Conservation (phyloP, 2,329 filamentous ascomycete species). For the Colletotrichum musicola region DNA sequence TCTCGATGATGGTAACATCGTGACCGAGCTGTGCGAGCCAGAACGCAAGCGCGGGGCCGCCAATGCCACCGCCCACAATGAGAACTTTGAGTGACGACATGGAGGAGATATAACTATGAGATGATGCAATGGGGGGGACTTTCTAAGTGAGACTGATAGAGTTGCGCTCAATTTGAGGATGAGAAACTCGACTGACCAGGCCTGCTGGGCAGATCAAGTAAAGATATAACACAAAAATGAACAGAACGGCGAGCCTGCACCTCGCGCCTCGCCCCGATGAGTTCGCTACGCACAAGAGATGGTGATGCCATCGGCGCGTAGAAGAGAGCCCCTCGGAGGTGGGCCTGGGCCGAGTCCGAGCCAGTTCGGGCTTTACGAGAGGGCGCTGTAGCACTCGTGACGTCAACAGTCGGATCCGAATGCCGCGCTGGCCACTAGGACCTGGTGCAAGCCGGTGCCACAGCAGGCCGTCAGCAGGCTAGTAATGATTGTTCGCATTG, state of each 20-base stretch:
- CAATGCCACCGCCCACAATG: conserved; percentile 61
- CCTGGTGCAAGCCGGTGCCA: not conserved
- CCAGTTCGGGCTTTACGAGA: conserved; percentile 24
- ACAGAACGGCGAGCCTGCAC: not conserved
- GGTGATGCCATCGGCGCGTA: conserved; percentile 11
- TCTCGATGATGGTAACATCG: conserved; percentile 59
- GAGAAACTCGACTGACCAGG: not conserved
- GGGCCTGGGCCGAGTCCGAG: conserved; percentile 15
- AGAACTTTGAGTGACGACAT: conserved; percentile 58
- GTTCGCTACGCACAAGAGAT: not conserved
- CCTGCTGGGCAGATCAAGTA: not conserved
- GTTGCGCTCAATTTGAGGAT: not conserved
- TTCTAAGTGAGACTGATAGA: not conserved
- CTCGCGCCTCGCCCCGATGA: not conserved
- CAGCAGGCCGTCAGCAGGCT: not conserved
- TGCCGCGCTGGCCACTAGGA: conserved; percentile 10
- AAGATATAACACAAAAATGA: not conserved
- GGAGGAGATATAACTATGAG: not conserved
- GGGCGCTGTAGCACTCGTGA: conserved; percentile 3
- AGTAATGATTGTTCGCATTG: not conserved
- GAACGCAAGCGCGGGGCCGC: conserved; percentile 57
- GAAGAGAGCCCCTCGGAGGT: conserved; percentile 4
- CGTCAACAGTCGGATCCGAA: conserved; percentile 21
- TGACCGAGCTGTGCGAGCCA: conserved; percentile 54
- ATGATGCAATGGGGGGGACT: not conserved